Base-by-base conservation (phyloP, 2,329 filamentous ascomycete species). In the Colletotrichum sp. region DNA sequence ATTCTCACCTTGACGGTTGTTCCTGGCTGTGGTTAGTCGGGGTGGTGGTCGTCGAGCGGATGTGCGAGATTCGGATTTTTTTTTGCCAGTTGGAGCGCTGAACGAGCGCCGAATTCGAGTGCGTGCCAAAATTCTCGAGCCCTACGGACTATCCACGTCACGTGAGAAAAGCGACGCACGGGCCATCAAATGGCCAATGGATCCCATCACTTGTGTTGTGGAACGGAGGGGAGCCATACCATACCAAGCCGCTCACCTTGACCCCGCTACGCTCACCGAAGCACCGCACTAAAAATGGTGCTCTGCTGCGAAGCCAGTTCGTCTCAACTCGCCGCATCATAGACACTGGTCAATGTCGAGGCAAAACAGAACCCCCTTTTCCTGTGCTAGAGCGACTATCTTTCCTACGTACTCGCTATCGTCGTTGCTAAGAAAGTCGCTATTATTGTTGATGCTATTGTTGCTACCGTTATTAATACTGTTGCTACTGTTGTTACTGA, bases 1-100 rank as follows among this genome's bases (percentile, higher is more conserved):
- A 60, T 30, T 77, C 78, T 66, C 84, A 87, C 85, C 85, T 86
- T 87, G 84, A 84, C 85, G 83, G 83, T 82, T 84, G 81, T 81
- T 81, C 82, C 80, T 80, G 79, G 79, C 81, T 84, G 81, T 82
- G 82, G 81, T 82, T 80, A 81, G 82, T 76, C 70, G 70, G 71
- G 59, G 66, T 52, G 32, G 32, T 34, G 28, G 5, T 26, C 26
- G 26, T 24, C 24, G 24, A 24, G 24, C 24, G 24, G 24, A 24
- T 24, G 24, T 24, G 24, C 24, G 24, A 24, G 24, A 24, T 24
- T 24, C 24, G 24, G 24, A 24, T 24, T 24, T 24, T 24, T 24
- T 24, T 24, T 24, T 24, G 24, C 24, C 24, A 24, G 24, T 24
- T 24, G 24, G 24, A 24, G 24, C 24, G 24, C 24, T 24, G 24